A percentile compares a stretch with the other conserved stretches of the same genome.
Conservation (phyloP, 768 basidiomycete species). For the Tricholoma saponaceum region DNA sequence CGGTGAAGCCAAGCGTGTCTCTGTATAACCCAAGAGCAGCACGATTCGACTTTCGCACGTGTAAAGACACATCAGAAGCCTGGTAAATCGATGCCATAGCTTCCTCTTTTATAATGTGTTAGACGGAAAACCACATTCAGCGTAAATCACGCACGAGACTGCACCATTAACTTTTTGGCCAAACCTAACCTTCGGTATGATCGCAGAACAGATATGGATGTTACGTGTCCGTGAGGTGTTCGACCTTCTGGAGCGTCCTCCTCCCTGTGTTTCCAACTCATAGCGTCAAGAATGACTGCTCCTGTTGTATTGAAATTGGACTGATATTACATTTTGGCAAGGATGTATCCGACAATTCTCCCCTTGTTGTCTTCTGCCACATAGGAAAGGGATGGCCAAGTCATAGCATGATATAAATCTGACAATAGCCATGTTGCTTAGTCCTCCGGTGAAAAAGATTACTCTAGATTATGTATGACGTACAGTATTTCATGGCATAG, state of each 20-base stretch:
- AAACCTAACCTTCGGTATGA: constrained; percentile 88
- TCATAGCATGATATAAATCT: constrained; percentile 89
- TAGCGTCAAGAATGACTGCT: constrained; percentile 8
- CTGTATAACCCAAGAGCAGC: constrained; percentile 87
- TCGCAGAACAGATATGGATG: constrained; percentile 91
- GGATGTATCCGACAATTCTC: constrained; percentile 90
- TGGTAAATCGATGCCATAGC: constrained; percentile 88
- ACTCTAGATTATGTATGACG: constrained; percentile 11
- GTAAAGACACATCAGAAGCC: constrained; percentile 85
- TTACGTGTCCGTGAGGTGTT: constrained; percentile 88
- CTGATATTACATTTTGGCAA: constrained; percentile 80
- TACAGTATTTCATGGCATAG: constrained; percentile 83
- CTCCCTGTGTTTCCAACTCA: constrained; percentile 45
- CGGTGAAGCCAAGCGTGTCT: constrained; percentile 88
- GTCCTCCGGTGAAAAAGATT: not conserved
- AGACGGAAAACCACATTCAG: not conserved
- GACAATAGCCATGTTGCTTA: constrained; percentile 14
- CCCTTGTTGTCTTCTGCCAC: constrained; percentile 92
- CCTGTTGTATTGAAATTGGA: constrained; percentile 2
- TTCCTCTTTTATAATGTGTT: constrained; percentile 51
- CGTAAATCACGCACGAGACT: constrained; percentile 66
- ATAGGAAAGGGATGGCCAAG: constrained; percentile 94
- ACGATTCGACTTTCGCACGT: constrained; percentile 93
- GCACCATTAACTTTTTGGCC: constrained; percentile 93
- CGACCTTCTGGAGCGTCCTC: constrained; percentile 58